Base-by-base conservation (phyloP, 2,329 filamentous ascomycete species). In the Penicillium sp. region DNA sequence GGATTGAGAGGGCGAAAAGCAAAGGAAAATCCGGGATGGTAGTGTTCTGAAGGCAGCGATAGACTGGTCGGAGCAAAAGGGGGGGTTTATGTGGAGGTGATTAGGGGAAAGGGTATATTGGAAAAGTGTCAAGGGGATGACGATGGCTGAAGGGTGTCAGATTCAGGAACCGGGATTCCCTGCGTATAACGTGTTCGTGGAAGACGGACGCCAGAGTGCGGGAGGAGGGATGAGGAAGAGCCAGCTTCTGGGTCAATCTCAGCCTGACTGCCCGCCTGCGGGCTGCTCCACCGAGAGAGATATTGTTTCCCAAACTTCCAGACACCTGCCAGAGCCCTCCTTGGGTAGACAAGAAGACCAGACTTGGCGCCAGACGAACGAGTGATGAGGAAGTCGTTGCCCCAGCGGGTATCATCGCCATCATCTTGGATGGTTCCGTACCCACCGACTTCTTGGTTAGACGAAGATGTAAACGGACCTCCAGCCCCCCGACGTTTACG, bases 401-500 rank as follows among this genome's bases (percentile, higher is more conserved):
- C 39, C 8, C 40, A 43, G 18, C 14, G 47, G 10, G 22, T 35
- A 16, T 58, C 49, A 24, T 52, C 47, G 24, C 60, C 58, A 44
- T 62, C 48, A 38, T 70, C 68, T 50, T 62, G 62, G 18, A 65
- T 61, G 7, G 69, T 63, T 42, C 66, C 67, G 48, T 72, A 71
- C 3, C 58, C 61, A 61, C 60, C 56, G 54, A 62, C 35, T 51
- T 56, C 48, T 45, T 56, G 20, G 58, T 59, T 20, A 50, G 60
- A 45, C 47, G 66, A 76, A 72, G 50, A 76, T 75, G 55, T 72
- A 76, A 31, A 43, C 9, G 55, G 51, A 22, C 54, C 58, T 20
- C 49, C 56, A 11, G 40, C 26, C 8, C 48, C 49, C 13, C 59
- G 61, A 43, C 58, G 61, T 34, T 64, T 66, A n/a, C 60, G 65